Conservation (phyloP, 495 filamentous ascomycete genomes). For the Penicillium desertorum region DNA sequence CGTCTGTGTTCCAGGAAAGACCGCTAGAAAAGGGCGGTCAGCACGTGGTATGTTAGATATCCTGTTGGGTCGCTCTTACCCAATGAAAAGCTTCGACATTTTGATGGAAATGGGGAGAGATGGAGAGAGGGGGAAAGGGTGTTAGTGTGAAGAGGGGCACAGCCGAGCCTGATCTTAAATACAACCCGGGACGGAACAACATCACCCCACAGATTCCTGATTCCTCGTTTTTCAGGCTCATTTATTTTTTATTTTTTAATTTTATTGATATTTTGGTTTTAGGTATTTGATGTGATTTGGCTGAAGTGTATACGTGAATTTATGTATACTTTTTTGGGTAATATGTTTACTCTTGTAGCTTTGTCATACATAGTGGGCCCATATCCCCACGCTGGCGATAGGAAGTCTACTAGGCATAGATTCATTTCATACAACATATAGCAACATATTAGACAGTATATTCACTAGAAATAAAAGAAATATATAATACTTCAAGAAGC, state of each 20-base stretch:
- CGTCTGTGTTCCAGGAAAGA: constrained; percentile 14
- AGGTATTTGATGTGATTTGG: neutral
- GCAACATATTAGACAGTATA: no score
- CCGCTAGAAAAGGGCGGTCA: constrained; percentile 1
- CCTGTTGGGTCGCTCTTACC: neutral
- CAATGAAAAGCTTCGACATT: constrained; percentile 17
- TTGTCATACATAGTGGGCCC: neutral
- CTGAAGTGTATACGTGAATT: neutral
- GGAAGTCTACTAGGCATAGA: neutral
- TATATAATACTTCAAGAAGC: no score
- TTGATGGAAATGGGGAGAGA: constrained; percentile 8
- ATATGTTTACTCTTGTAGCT: neutral
- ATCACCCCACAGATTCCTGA: constrained; percentile 8
- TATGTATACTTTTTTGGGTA: neutral
- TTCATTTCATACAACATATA: no score
- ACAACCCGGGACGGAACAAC: constrained; percentile 15
- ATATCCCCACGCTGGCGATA: neutral
- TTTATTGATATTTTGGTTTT: neutral
- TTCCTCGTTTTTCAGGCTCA: constrained; percentile 14
- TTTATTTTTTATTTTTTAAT: neutral
- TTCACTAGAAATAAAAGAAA: no score
- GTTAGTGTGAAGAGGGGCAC: constrained; percentile 13
- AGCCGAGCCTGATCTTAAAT: constrained; percentile 16
- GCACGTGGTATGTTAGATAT: neutral
- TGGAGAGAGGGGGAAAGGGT: neutral